Base-by-base conservation (phyloP, 1,284 basidiomycete species). In the Puccinia polysora region DNA sequence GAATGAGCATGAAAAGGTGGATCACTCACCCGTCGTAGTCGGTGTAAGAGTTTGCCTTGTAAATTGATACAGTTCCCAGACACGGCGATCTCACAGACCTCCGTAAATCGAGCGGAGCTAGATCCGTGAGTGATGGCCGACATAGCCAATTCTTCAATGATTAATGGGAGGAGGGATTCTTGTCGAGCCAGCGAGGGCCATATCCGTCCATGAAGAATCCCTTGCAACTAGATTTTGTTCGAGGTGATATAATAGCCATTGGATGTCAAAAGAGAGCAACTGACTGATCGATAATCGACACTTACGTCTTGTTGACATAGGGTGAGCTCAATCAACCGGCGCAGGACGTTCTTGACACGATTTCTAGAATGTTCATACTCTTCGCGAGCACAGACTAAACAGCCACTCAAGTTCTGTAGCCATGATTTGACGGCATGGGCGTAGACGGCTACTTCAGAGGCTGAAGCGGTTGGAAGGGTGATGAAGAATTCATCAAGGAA, bases 341-440 rank as follows among this genome's bases (percentile, higher is more conserved):
- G 85, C 60, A 93, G 83, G 74, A 88, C 88, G 77, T 91, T 90
- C 10, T 89, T 84, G 25, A 93, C 78, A 52, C 76, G 76, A 71
- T 77, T 78, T 59, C 76, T 74, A 36, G 67, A 73, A 25, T 77
- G 76, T 74, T 67, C 18, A 75, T 77, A 50, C 43, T 79, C 79
- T 32, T 80, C 79, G 74, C 83, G 84, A 1, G 85, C 85, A 0
- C 90, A 87, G 75, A 88, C 87, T 45, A 85, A 85, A 76, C 89
- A 92, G 23, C 82, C 78, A 1, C 85, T 82, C 1, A 94, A 81
- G 77, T 93, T 92, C 78, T 84, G 86, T 59, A 94, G 84, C 91
- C 91, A 94, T 2, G 91, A 90, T 53, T 84, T 85, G 81, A 93
- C 84, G 77, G 91, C 92, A 74, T 88, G 85, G 20, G 92, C 79